A percentile compares a stretch with the other conserved stretches of the same genome.
Evolutionary conservation across 176 grass and related monocot genomes (phyloP).

Genomic region (Musa troglodytarum): DNA sequence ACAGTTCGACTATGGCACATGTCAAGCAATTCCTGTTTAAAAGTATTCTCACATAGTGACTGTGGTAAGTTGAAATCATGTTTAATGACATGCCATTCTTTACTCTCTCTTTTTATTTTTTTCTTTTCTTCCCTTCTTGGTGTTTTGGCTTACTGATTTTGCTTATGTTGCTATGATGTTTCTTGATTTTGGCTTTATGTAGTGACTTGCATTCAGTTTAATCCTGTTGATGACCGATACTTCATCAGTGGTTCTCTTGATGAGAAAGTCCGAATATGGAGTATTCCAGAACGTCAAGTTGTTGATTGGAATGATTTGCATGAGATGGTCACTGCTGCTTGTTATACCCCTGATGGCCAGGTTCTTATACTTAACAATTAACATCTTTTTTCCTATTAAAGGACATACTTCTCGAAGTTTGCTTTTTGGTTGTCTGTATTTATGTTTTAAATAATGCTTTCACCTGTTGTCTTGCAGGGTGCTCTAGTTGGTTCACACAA

Average conservation of each 20-base stretch:
- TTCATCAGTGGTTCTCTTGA: constrained; percentile 98
- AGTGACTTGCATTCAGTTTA: constrained; percentile 99
- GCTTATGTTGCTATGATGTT: background rate
- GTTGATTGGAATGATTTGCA: constrained; percentile 99
- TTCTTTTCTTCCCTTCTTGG: background rate
- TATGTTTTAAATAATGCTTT: background rate
- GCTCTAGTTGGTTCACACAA: constrained; percentile 90
- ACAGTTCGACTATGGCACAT: constrained; percentile 95
- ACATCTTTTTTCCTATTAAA: background rate
- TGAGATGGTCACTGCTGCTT: constrained; percentile 93
- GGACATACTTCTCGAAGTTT: background rate
- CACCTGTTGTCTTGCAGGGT: constrained; percentile 49
- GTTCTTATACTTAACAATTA: constrained; percentile 14
- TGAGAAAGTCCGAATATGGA: constrained; percentile 98
- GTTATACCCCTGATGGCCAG: constrained; percentile 92
- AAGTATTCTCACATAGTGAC: constrained; percentile 95
- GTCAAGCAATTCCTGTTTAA: constrained; percentile 64
- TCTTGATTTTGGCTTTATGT: constrained; percentile 2
- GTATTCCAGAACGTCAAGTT: constrained; percentile 74
- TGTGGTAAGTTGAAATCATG: constrained; percentile 46
- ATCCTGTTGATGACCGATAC: constrained; percentile 88
- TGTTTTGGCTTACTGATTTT: constrained; percentile 8
- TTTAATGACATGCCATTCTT: background rate
- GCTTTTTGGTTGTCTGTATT: background rate
- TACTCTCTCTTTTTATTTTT: background rate